Base-by-base conservation (phyloP, 345 rosid genomes). In the Raphanus raphanistrum region DNA sequence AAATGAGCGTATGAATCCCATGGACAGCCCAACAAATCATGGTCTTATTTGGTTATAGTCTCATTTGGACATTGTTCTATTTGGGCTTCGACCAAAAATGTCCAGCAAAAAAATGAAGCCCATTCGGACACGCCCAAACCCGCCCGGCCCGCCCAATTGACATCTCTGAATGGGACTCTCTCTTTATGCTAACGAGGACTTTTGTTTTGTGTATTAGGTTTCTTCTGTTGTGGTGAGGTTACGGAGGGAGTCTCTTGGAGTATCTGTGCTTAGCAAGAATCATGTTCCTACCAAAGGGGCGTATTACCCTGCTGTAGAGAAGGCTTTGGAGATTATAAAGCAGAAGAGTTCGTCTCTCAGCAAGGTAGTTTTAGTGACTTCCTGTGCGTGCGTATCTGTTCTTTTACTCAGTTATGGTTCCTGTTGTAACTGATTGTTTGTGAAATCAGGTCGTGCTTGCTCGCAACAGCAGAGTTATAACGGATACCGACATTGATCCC, bases 391-490 rank as follows among this genome's bases (percentile, higher is more conserved):
- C 21, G 21, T 21, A 2, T 58, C 55, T 63, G 0, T 75, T 43
- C 0, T 5, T 5, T 21, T 21, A 4, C 32, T 5, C 58, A 48
- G 0, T 50, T 16, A 21, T 62, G 9, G 3, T 21, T 12, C 38
- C 21, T 9, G 0, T 0, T 62, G 5, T 59, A 2, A 60, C 32
- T 57, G 50, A 67, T 43, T 63, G 76, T 57, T 74, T 26, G 67
- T 0, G 10, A 63, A 74, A 76, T 33, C 78, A 94, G 98, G 97
- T 94, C 36, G 98, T 94, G 58, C 91, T 94, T 65, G 97, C 97
- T n/a, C 91, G 97, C 1, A 89, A 90, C 84, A 92, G 92, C 87
- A 86, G 85, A 76, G 83, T 89, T 15, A 84, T 87, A 31, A 90
- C 90, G 4, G 90, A 88, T 70, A 82, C 74, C 3, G 88, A 88